phyloP scores from a whole-genome alignment of 345 rosid species.

The Corchorus capsularis region DNA sequence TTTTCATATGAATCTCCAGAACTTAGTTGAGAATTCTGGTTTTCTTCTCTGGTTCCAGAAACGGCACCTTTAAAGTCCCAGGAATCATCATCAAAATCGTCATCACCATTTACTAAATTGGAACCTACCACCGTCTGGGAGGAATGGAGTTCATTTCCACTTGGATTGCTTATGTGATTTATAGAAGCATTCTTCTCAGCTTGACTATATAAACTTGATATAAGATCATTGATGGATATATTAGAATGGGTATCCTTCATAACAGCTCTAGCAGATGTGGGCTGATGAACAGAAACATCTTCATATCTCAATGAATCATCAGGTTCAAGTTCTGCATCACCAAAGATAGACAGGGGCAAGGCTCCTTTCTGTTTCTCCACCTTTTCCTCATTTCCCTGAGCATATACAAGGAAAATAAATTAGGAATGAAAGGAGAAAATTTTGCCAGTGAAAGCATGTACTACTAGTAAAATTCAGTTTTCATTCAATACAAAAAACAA shows the following conservation, averaged over 20 bases:
- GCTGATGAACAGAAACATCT: constrained; percentile 38
- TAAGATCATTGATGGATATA: constrained; percentile 63
- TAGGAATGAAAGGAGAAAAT: constrained; percentile 18
- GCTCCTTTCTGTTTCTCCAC: constrained; percentile 48
- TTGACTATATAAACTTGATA: constrained; percentile 78
- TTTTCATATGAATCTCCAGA: constrained; percentile 34
- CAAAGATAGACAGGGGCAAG: constrained; percentile 68
- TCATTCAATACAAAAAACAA: constrained; percentile 4
- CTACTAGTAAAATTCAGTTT: neutral
- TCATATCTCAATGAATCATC: constrained; percentile 42
- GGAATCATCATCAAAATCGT: constrained; percentile 62
- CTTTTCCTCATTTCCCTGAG: constrained; percentile 42
- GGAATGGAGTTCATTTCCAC: constrained; percentile 39
- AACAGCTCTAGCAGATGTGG: constrained; percentile 28
- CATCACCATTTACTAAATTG: constrained; percentile 29
- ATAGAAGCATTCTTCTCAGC: constrained; percentile 42
- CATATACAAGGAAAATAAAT: constrained; percentile 19
- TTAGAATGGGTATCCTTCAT: constrained; percentile 37
- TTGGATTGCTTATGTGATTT: constrained; percentile 32
- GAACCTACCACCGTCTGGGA: constrained; percentile 28
- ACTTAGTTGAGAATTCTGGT: constrained; percentile 23
- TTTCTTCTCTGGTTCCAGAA: constrained; percentile 34
- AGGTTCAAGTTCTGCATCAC: constrained; percentile 49
- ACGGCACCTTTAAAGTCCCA: constrained; percentile 75
- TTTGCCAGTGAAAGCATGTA: constrained; percentile 8